These are phyloP conservation scores for Coemansia sp. DNA, from an alignment of 192 early-diverging fungal genomes.

Conservation along the genomic window DNA sequence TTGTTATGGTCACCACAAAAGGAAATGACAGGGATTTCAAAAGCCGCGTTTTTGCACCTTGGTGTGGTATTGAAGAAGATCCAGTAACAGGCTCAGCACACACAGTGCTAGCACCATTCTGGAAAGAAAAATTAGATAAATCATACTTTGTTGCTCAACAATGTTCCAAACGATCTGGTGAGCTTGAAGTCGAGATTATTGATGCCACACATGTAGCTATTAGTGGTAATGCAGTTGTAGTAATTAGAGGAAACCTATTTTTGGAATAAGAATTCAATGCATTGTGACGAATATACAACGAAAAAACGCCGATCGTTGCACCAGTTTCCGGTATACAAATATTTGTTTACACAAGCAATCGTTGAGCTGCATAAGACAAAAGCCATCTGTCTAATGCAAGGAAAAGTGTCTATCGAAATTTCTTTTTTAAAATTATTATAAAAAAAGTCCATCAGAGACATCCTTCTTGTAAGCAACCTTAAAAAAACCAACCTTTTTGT, in stretches of 20 bases:
- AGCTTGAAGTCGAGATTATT: constrained; percentile 5
- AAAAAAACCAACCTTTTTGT: too few species aligned
- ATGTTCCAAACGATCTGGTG: constrained; percentile 26
- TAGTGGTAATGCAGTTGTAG: constrained; percentile 19
- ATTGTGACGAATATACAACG: too few species aligned
- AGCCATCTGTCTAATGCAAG: too few species aligned
- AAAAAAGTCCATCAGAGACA: too few species aligned
- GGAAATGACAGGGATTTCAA: constrained; percentile 20
- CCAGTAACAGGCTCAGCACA: constrained; percentile 46
- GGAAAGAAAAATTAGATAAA: constrained; percentile 14
- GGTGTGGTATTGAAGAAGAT: constrained; percentile 45
- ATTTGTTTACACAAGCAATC: too few species aligned
- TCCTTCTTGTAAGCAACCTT: too few species aligned
- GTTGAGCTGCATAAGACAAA: too few species aligned
- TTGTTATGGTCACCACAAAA: constrained; percentile 7
- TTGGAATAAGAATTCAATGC: too few species aligned
- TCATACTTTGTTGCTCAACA: constrained; percentile 14
- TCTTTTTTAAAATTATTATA: too few species aligned
- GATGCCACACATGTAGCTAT: constrained; percentile 12
- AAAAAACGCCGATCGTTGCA: too few species aligned
- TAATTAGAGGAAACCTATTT: constrained; percentile 19
- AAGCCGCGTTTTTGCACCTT: constrained; percentile 41
- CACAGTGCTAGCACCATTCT: constrained; percentile 41
- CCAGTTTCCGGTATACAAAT: too few species aligned
- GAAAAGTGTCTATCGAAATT: too few species aligned